Base-by-base conservation (phyloP, 768 basidiomycete species). In the Kwoniella sp. region DNA sequence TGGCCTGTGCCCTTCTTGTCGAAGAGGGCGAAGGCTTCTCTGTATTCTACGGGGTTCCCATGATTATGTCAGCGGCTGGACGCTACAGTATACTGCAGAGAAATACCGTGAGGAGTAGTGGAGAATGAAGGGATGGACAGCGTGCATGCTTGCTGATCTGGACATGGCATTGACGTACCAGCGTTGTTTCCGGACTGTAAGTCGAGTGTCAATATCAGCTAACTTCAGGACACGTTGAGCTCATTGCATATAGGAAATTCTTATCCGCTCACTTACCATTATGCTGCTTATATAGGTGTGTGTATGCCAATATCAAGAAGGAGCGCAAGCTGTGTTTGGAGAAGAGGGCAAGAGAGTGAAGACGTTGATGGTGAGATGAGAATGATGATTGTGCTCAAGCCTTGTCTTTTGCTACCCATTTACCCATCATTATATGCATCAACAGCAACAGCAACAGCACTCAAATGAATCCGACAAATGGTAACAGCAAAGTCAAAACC, bases 1-100 rank as follows among this genome's bases (percentile, higher is more conserved):
- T 89, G 85, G 17, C 93, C 93, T 1, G 89, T 91, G 37, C 96
- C 96, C 69, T 88, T 88, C 83, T 98, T 98, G 83, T 99, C 96
- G 80, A 97, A 98, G 30, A 99, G 87, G 49, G 96, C 93, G 74
- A 97, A 97, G 1, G 94, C 94, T 81, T 97, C 92, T 76, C 92
- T 91, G 84, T 94, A 94, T 82, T 94, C 92, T 91, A 53, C 13
- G 30, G 52, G 30, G 25, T 7, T 7, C 13, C n/a, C 6, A 9
- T n/a, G 30, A 44, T 13, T n/a, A n/a, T 13, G 50, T 52, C 50
- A 52, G 50, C 22, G 12, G n/a, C n/a, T n/a, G n/a, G n/a, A n/a
- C n/a, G n/a, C n/a, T n/a, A n/a, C n/a, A n/a, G n/a, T n/a, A n/a
- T n/a, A n/a, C n/a, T n/a, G n/a, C n/a, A n/a, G n/a, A n/a, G n/a